phyloP scores from a whole-genome alignment of 140 eudicot genomes.

The Anethum foeniculum region DNA sequence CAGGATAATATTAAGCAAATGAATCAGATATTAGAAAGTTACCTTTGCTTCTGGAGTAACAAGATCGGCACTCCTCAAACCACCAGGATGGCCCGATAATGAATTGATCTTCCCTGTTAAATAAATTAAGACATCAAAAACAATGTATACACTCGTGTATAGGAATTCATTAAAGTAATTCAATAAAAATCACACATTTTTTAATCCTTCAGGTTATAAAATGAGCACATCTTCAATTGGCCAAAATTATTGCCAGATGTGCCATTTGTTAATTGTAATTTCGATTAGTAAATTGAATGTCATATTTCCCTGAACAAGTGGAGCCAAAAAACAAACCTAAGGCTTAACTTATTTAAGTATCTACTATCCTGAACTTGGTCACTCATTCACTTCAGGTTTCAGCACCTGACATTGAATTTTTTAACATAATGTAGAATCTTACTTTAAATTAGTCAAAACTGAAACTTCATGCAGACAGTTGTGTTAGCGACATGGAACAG shows the following conservation, averaged over 20 bases:
- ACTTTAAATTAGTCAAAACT: background rate
- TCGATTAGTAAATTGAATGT: background rate
- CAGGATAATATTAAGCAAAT: background rate
- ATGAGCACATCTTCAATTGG: background rate
- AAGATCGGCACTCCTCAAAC: constrained; percentile 50
- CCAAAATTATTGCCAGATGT: background rate
- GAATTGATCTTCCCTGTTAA: constrained; percentile 48
- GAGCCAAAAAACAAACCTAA: background rate
- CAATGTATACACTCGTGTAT: background rate
- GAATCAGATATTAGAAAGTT: constrained; percentile 7
- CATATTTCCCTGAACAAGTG: background rate
- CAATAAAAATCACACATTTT: background rate
- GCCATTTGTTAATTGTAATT: background rate
- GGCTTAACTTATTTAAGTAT: background rate
- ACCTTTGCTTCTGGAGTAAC: constrained; percentile 87
- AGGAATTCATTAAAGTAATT: background rate
- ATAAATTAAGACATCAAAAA: constrained; percentile 13
- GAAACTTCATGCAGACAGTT: background rate
- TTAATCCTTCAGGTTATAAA: background rate
- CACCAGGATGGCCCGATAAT: constrained; percentile 59
- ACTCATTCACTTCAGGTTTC: background rate
- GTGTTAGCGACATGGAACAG: background rate
- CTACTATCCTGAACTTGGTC: background rate
- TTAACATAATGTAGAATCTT: background rate
- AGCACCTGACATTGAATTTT: background rate